Evolutionary conservation across 768 basidiomycete genomes (phyloP), one percentile per base, ranked within the genome.

Genomic region (Suillus weaverae): DNA sequence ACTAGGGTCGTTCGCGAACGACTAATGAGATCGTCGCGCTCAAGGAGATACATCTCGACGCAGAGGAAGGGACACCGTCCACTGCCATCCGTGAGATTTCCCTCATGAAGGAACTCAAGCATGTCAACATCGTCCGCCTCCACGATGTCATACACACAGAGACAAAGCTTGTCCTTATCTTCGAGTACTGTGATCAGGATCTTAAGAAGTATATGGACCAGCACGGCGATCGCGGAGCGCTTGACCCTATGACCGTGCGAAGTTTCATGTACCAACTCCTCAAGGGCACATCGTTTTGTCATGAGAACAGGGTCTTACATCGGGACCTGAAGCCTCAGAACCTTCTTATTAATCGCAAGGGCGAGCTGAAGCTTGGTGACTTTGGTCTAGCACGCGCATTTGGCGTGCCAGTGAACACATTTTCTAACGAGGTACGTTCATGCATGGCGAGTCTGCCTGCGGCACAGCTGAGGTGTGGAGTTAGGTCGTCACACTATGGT

Each of bases 151-250:
- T 99, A 68, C 97, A 99, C 78, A 99, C 96, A 20, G 97, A 99
- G 79, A 92, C 94, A 9, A 98, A 99, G 71, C 89, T 99, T 57
- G 92, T 98, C 67, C 91, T 99, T 64, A 96, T 99, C 69, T 99
- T 99, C 77, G 97, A 99, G 79, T 99, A 87, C 75, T 97, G 95
- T 77, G 97, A 99, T 72, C 94, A 96, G 78, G 97, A 99, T 79
- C 84, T 99, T 54, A 99, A 99, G 79, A 95, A 95, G 75, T 99
- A 98, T 77, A 99, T 99, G 97, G 97, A 99, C 76, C 90, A 93
- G 41, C 90, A 97, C 70, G 97, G 97, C 62, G 95, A 99, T 69
- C 88, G 96, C 51, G 95, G 97, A 62, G 95, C 97, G 5, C 84
- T 99, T 50, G 95, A 97, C 67, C 88, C 92, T 20, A 84, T 85